Evolutionary conservation across 208 protist species (phyloP), one percentile per base, ranked within the genome.

Genomic region (Leptomonas pyrrhocoris): DNA sequence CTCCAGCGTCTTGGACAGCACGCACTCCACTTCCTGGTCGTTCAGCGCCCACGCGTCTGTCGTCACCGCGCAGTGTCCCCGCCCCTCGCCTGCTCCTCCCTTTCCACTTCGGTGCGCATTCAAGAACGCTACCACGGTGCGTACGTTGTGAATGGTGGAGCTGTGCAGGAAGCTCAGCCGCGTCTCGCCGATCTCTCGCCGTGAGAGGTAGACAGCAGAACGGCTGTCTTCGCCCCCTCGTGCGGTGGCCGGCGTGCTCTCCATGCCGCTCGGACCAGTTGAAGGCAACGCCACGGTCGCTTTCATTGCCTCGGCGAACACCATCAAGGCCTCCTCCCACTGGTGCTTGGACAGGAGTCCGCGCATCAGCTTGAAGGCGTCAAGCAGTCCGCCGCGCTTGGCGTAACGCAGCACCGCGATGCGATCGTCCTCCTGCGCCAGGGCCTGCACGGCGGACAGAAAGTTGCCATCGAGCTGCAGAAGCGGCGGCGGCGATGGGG

Each of bases 381-480:
- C 80, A 28, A 89, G 68, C 46, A 86, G 67, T 34, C 65, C 61
- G 19, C 38, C 59, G 5, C 38, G 19, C 40, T 61, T 68, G 50
- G 84, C 84, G 54, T 60, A 40, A 12, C 53, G 48, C 6, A 89
- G 63, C 50, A 84, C 53, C 45, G 57, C 57, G 21, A 69, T 38
- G 6, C 84, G 80, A 3, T 80, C 77, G 19, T 58, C 40, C 60
- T 64, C 60, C 19, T 19, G 59, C 1, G 62, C 70, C 1, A 85
- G 43, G 18, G 59, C 66, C 73, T 89, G 74, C 38, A 84, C 74
- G 12, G 84, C 84, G 15, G 80, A 57, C 28, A 89, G 72, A 53
- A 89, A 86, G 74, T 89, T 69, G 36, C 84, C 84, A 58, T 84
- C 81, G 68, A 84, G 80, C 23, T 54, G 70, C 56, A 80, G 77